Evolutionary conservation across 2,329 filamentous ascomycete species (phyloP).

Genomic region (Hymenoscyphus fructigenus): DNA sequence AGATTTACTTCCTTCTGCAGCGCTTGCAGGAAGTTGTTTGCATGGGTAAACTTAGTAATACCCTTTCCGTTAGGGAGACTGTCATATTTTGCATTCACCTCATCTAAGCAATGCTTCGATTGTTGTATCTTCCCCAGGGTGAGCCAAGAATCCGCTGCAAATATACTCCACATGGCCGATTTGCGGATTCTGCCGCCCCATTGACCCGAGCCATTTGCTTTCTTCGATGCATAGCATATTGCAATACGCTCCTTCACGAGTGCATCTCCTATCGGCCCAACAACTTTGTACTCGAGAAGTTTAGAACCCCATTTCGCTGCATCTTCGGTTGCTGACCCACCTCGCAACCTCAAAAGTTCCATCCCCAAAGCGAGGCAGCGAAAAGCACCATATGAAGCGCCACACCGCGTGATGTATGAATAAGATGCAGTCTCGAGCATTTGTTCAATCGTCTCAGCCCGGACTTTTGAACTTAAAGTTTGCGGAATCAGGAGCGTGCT

Average conservation of each 20-base stretch:
- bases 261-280: slow-evolving; percentile 74
- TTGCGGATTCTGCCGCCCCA: slow-evolving; percentile 78
- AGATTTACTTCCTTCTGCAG: slow-evolving; percentile 44
- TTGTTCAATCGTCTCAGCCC: slow-evolving; percentile 78
- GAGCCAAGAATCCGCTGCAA: slow-evolving; percentile 83
- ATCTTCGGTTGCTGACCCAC: slow-evolving; percentile 78
- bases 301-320: slow-evolving; percentile 82
- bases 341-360: slow-evolving; percentile 79
- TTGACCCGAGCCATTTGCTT: slow-evolving; percentile 61
- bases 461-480: slow-evolving; percentile 68
- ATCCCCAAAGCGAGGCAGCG: slow-evolving; percentile 74
- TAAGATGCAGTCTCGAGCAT: slow-evolving; percentile 90
- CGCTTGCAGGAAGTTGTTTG: slow-evolving; percentile 52
- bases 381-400: slow-evolving; percentile 74
- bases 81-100: slow-evolving; percentile 59
- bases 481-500: slow-evolving; percentile 77
- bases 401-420: slow-evolving; percentile 85
- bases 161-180: slow-evolving; percentile 83
- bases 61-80: slow-evolving; percentile 50
- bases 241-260: slow-evolving; percentile 84
- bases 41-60: slow-evolving; percentile 50
- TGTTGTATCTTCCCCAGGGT: slow-evolving; percentile 73
- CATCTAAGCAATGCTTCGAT: slow-evolving; percentile 73
- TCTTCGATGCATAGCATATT: slow-evolving; percentile 76
- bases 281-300: slow-evolving; percentile 74